Conservation (phyloP, 176 grass and related monocot species). For the Oryza brachyantha region DNA sequence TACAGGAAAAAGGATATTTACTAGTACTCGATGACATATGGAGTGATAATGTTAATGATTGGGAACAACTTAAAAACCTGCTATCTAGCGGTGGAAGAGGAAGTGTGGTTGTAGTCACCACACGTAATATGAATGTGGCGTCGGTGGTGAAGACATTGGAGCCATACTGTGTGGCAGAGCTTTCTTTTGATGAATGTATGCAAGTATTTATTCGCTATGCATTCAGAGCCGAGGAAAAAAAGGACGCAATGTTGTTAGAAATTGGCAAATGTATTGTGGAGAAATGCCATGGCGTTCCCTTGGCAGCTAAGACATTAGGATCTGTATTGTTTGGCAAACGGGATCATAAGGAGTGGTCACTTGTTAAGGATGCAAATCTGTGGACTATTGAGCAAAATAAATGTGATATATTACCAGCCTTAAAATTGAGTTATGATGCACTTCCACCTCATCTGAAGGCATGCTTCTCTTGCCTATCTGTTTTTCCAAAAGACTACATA, state of each 20-base stretch:
- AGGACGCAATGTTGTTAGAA: background rate
- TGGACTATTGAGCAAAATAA: background rate
- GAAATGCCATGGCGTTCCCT: background rate
- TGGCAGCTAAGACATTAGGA: background rate
- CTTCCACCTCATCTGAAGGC: background rate
- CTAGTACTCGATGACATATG: background rate
- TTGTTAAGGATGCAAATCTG: background rate
- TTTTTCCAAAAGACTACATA: background rate
- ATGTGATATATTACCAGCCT: background rate
- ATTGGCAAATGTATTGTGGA: background rate
- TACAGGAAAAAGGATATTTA: background rate
- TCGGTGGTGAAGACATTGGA: conserved; percentile 5
- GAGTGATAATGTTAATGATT: background rate
- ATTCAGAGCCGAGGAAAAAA: background rate
- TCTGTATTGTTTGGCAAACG: background rate
- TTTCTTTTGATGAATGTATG: background rate
- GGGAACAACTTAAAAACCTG: background rate
- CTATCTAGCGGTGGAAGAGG: background rate
- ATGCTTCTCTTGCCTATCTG: background rate
- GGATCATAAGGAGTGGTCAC: background rate
- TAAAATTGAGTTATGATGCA: conserved; percentile 25
- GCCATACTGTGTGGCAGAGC: background rate
- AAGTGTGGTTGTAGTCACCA: background rate
- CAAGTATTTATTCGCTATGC: background rate
- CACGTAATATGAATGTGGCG: background rate